A percentile compares a stretch with the other conserved stretches of the same genome.
Evolutionary conservation across 208 protist genomes (phyloP).

Genomic region (Trypanosoma lewisi): DNA sequence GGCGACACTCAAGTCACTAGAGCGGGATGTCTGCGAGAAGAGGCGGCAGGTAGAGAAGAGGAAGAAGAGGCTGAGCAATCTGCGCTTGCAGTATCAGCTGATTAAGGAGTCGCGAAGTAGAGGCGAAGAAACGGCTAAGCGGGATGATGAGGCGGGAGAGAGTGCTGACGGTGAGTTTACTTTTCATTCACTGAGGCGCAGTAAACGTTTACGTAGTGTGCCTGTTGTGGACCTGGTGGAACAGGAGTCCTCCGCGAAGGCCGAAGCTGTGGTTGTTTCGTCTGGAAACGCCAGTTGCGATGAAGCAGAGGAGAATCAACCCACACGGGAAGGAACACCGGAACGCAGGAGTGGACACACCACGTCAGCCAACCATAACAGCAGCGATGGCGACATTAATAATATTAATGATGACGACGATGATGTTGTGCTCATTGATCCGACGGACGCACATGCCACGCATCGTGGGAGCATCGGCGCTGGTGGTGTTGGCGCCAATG

Average conservation of each 20-base stretch:
- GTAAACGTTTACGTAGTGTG: background rate
- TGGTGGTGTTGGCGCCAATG: background rate
- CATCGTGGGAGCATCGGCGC: background rate
- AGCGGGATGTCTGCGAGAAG: constrained; percentile 53
- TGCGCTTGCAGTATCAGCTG: constrained; percentile 36
- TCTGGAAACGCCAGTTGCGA: constrained; percentile 2
- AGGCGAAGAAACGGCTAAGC: background rate
- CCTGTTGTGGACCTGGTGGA: constrained; percentile 15
- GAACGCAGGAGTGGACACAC: background rate
- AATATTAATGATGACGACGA: constrained; percentile 22
- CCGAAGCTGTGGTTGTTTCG: constrained; percentile 5
- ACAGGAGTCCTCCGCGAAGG: constrained; percentile 7
- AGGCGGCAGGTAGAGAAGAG: constrained; percentile 43
- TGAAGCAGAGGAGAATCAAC: background rate
- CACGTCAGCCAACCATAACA: background rate
- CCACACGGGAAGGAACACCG: too few species aligned
- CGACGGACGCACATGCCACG: background rate
- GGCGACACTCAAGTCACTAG: constrained; percentile 37
- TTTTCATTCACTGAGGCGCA: background rate
- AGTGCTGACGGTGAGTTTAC: constrained; percentile 11
- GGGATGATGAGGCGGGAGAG: background rate
- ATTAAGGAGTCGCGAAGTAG: constrained; percentile 2
- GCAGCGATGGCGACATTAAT: background rate
- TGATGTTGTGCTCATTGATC: constrained; percentile 22
- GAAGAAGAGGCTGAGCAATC: constrained; percentile 30